Evolutionary conservation across 495 filamentous ascomycete species (phyloP), one percentile per base, ranked within the genome.

Genomic region (Halenospora varia): DNA sequence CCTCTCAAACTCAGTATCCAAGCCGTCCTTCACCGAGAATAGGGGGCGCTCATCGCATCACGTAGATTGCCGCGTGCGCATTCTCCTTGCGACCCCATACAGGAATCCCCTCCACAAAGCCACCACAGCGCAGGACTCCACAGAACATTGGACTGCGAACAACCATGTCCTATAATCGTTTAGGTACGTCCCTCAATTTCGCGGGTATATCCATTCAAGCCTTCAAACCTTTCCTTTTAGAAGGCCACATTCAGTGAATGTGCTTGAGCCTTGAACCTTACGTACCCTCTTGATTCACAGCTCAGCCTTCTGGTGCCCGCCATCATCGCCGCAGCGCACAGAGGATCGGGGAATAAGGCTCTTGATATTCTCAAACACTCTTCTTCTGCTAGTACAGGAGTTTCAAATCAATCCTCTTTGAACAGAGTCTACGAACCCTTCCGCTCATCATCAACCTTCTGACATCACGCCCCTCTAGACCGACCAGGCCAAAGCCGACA

Each of bases 151-250:
- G 24, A 22, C 15, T 10, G 6, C 19, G 35, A 10, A 24, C 42
- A 53, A 60, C 40, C 73, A 81, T 81, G 78, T 80, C 85, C 68
- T 89, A 89, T 74, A 87, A 88, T 78, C 83, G 84, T 54, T 71
- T 88, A 78, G 82, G 86, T 84, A 74, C 75, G 85, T 84, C 57
- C 62, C 57, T 52, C 58, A 49, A 25, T 48, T 61, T 62, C 25
- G 25, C 13, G 11, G 22, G 13, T n/a, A 51, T 45, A n/a, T 20
- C 8, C 13, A 45, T 6, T 9, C 18, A n/a, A 4, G 4, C 17
- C 11, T 6, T 9, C 19, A 23, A 25, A 20, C 8, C 18, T 49
- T 45, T 20, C 18, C 8, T 40, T 45, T 45, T 17, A 20, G 18
- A 45, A n/a, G 8, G 8, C 42, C n/a, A 45, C 42, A 17, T 45